These are phyloP conservation scores for Lippia alba DNA, from an alignment of 305 asterid species.

Conservation along the genomic window DNA sequence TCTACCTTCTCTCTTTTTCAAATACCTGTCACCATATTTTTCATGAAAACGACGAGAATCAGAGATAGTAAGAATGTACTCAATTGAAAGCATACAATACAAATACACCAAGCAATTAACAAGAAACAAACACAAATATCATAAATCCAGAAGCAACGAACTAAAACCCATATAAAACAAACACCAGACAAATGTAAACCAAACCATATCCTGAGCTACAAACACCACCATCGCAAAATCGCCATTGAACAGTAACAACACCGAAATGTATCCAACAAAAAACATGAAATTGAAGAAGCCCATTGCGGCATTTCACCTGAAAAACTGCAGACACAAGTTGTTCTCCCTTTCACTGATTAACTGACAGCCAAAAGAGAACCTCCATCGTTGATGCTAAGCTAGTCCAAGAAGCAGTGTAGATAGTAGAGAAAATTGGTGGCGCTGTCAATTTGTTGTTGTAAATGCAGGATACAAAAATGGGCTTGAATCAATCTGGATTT, in stretches of 20 bases:
- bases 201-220: conserved; percentile 10
- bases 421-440: conserved; percentile 21
- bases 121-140: not conserved
- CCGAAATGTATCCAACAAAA: conserved; percentile 25
- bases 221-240: not conserved
- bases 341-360: not conserved
- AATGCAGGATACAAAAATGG: conserved; percentile 34
- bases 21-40: conserved; percentile 24
- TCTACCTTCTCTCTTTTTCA: not conserved
- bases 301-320: conserved; percentile 32
- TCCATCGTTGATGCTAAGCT: conserved; percentile 22
- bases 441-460: conserved; percentile 43
- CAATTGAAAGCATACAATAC: not conserved
- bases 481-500: not conserved
- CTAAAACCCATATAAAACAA: conserved; percentile 26
- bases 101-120: not conserved
- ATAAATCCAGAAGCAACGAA: not conserved
- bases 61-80: conserved; percentile 26
- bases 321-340: not conserved
- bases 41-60: conserved; percentile 19
- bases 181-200: not conserved
- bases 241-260: conserved; percentile 1
- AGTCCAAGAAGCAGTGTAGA: conserved; percentile 24
- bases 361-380: conserved; percentile 24
- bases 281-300: conserved; percentile 32